A percentile compares a stretch with the other conserved stretches of the same genome.
Conservation (phyloP, 2,329 filamentous ascomycete species). For the Sarocladium strictum region DNA sequence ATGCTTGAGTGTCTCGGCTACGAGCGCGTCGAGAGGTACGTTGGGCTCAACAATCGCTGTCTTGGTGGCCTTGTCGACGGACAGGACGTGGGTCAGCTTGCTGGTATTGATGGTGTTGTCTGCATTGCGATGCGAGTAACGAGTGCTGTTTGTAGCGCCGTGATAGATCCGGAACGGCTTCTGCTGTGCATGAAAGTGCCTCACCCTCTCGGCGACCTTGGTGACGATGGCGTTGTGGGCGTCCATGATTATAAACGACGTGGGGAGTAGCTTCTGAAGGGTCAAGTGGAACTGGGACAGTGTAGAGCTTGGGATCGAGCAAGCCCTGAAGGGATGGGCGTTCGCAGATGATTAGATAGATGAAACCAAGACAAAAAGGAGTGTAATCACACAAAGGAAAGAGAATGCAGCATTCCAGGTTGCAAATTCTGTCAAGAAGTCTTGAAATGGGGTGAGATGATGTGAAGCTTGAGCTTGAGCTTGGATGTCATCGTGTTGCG, state of each 20-base stretch:
- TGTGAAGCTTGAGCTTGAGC: slow-evolving; percentile 1
- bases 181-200: slow-evolving; percentile 34
- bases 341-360: too few relatives aligned
- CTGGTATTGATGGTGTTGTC: slow-evolving; percentile 63
- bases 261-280: too few relatives aligned
- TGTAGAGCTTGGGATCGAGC: too few relatives aligned
- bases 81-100: slow-evolving; percentile 54
- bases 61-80: slow-evolving; percentile 44
- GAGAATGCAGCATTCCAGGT: neutral
- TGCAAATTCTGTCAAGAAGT: neutral
- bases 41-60: slow-evolving; percentile 65
- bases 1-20: slow-evolving; percentile 49
- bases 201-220: slow-evolving; percentile 35
- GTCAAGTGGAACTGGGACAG: neutral
- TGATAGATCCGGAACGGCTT: slow-evolving; percentile 69
- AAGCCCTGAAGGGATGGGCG: too few relatives aligned
- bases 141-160: slow-evolving; percentile 72
- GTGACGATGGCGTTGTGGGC: slow-evolving; percentile 38
- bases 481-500: neutral
- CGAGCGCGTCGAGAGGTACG: slow-evolving; percentile 60
- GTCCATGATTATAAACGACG: slow-evolving; percentile 29
- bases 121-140: slow-evolving; percentile 42
- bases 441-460: neutral
- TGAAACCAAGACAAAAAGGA: too few relatives aligned
- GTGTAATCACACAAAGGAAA: neutral